Evolutionary conservation across 306 rosid genomes (phyloP).

Genomic region (Carpinus fangiana): DNA sequence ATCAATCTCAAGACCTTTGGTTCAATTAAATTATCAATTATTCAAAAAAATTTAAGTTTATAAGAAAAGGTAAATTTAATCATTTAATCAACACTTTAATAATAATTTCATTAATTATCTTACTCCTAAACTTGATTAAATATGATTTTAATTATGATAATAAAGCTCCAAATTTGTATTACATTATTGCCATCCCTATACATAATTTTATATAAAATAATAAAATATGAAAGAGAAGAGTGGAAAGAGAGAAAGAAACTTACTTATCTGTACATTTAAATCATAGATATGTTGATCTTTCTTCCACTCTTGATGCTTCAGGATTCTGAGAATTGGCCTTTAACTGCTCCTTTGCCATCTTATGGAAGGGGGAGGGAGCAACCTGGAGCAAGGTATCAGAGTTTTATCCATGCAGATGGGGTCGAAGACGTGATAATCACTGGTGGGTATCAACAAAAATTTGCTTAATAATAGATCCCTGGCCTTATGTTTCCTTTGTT

Average conservation of each 20-base stretch:
- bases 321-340: constrained; percentile 76
- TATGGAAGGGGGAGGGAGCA: constrained; percentile 95
- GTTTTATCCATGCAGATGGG: constrained; percentile 82
- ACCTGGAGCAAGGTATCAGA: constrained; percentile 79
- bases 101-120: not conserved
- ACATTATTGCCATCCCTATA: not conserved
- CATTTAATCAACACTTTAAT: not conserved
- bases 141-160: not conserved
- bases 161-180: not conserved
- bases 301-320: constrained; percentile 38
- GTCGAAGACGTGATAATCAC: constrained; percentile 72
- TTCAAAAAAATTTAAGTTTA: too few species aligned
- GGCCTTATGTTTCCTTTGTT: not conserved
- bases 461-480: not conserved
- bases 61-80: too few species aligned
- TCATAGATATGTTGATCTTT: not conserved
- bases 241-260: not conserved
- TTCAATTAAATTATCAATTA: too few species aligned
- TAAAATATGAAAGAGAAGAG: too few species aligned
- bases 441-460: constrained; percentile 46
- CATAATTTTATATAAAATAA: too few species aligned
- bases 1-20: too few species aligned
- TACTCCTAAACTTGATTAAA: not conserved
- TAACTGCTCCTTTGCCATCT: constrained; percentile 86
- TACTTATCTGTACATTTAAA: not conserved